Percentiles rank a stretch among this genome's conserved stretches.
These are phyloP conservation scores for Hanseniaspora gamundiae DNA, from an alignment of 1,139 yeast species.

Conservation along the genomic window DNA sequence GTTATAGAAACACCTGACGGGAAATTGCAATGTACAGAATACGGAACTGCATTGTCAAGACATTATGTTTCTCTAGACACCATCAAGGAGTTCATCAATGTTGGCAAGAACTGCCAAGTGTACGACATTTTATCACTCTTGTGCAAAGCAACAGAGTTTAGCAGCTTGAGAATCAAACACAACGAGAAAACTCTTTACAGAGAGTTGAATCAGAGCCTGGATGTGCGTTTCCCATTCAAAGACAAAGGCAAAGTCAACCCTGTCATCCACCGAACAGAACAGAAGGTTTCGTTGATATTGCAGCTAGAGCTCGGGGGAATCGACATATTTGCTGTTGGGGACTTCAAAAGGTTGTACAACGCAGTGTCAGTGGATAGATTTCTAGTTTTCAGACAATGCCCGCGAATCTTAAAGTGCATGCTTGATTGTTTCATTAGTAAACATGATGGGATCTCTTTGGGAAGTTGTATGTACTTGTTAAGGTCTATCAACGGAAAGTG, in stretches of 20 bases:
- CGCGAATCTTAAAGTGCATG: conserved; percentile 32
- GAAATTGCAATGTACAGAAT: conserved; percentile 25
- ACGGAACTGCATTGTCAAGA: conserved; percentile 35
- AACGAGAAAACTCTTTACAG: conserved; percentile 34
- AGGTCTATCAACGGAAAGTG: conserved; percentile 32
- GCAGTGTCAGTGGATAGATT: conserved; percentile 33
- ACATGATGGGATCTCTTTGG: conserved; percentile 30
- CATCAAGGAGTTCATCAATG: conserved; percentile 26
- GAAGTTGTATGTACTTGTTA: conserved; percentile 26
- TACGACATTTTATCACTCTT: conserved; percentile 22
- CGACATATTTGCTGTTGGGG: conserved; percentile 32
- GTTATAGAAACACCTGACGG: conserved; percentile 3
- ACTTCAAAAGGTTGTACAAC: conserved; percentile 28
- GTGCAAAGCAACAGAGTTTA: conserved; percentile 30
- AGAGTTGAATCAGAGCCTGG: conserved; percentile 30
- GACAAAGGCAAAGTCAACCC: conserved; percentile 18
- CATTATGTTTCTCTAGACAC: conserved; percentile 35
- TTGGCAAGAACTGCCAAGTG: conserved; percentile 12
- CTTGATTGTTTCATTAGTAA: conserved; percentile 32
- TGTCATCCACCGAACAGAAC: conserved; percentile 17
- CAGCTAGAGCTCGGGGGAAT: conserved; percentile 38
- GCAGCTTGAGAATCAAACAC: conserved; percentile 28
- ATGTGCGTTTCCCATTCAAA: conserved; percentile 25
- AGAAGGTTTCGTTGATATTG: conserved; percentile 29
- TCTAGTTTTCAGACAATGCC: conserved; percentile 29